Base-by-base conservation (phyloP, 2,329 filamentous ascomycete species). In the Diplodia seriata region DNA sequence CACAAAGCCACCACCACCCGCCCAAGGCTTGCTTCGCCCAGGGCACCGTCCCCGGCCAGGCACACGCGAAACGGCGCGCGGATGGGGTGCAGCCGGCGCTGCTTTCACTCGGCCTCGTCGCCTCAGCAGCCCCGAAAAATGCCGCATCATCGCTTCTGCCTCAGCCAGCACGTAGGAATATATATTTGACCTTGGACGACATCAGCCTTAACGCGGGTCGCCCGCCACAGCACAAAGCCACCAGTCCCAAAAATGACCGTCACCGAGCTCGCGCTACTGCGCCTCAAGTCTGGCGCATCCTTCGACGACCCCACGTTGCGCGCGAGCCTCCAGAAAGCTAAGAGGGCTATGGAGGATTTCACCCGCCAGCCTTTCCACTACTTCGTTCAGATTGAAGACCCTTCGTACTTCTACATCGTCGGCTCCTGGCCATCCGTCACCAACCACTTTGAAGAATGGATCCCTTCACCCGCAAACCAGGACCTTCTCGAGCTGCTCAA, bases 181-280 rank as follows among this genome's bases (percentile, higher is more conserved):
- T 36, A 36, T 40, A 12, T 15, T 6, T 11, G 29, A n/a, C 15
- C 56, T 47, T 20, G 47, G 40, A 8, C 8, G 18, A n/a, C 54
- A 56, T 38, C 20, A 29, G 15, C 18, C 23, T 15, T 9, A 29
- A 18, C 23, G 23, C 20, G 36, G 26, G 38, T 29, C 26, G 63
- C 56, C 43, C 26, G 47, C 29, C 40, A 54, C 26, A 12, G n/a
- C 66, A 47, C 33, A 12, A 65, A 14, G 20, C n/a, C 43, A 29
- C 56, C 23, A 26, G 11, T 23, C n/a, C 33, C 12, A 26, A 4
- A 65, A 18, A 81, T 81, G 79, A 33, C 77, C 18, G 73, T 82
- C 64, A 83, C 82, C n/a, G 82, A 85, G 71, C 70, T 85, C 49
- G 82, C 82, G 3, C 77, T 81, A 43, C 76, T 84, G 6, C 78